These are phyloP conservation scores for Nicotiana rustica DNA, from an alignment of 305 asterid genomes.

Conservation along the genomic window DNA sequence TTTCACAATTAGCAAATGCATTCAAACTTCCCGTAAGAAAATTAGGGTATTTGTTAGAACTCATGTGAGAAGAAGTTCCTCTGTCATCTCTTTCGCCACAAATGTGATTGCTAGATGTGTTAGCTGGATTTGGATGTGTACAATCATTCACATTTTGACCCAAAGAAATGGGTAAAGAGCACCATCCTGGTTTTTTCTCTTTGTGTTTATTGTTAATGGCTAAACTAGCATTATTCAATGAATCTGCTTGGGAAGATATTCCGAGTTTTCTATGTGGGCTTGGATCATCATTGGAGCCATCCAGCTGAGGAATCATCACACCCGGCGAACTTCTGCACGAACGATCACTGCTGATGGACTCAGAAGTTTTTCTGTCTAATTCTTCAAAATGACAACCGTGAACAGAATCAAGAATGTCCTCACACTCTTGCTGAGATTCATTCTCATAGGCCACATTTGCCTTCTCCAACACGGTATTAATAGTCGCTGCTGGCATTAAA, in stretches of 20 bases:
- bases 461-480: slow-evolving; percentile 77
- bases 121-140: slow-evolving; percentile 47
- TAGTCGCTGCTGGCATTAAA: slow-evolving; percentile 71
- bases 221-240: slow-evolving; percentile 47
- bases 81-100: slow-evolving; percentile 42
- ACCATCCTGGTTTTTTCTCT: slow-evolving; percentile 71
- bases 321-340: slow-evolving; percentile 46
- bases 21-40: slow-evolving; percentile 42
- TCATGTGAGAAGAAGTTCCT: slow-evolving; percentile 41
- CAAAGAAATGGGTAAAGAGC: slow-evolving; percentile 74
- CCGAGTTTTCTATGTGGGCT: slow-evolving; percentile 49
- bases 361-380: slow-evolving; percentile 45
- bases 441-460: slow-evolving; percentile 82
- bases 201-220: slow-evolving; percentile 50
- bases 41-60: slow-evolving; percentile 43
- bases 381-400: slow-evolving; percentile 60
- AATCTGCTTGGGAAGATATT: slow-evolving; percentile 43
- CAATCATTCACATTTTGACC: slow-evolving; percentile 45
- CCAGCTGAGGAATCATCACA: slow-evolving; percentile 78
- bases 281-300: slow-evolving; percentile 76
- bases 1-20: slow-evolving; percentile 45
- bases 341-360: slow-evolving; percentile 43
- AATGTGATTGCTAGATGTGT: slow-evolving; percentile 37
- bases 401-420: slow-evolving; percentile 96
- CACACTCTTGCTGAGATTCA: slow-evolving; percentile 98